Evolutionary conservation across 2,329 filamentous ascomycete genomes (phyloP), one percentile per base, ranked within the genome.

Genomic region (Colletotrichum higginsianum): DNA sequence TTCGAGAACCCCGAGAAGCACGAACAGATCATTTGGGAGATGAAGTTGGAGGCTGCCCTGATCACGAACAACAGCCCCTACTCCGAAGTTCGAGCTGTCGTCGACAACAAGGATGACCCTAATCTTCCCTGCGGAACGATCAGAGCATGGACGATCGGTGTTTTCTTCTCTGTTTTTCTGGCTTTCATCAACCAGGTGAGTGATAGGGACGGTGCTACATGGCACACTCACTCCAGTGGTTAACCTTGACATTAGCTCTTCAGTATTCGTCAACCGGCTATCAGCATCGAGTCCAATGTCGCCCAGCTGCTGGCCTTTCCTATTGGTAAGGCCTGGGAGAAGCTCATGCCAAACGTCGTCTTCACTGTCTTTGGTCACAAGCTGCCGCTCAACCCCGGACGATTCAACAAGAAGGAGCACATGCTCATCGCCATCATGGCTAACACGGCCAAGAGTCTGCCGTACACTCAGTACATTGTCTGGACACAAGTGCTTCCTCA

Each of bases 401-500:
- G 85, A 2, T 90, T 90, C 76, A 87, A 86, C 65, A 86, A 86
- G 75, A 91, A 91, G 79, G 89, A 91, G 78, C 89, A 91, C 76
- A 84, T 88, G 82, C 79, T 90, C 61, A 87, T 90, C 71, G 84
- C 86, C 40, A 88, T 89, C 78, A 89, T 89, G 87, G 89, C 91
- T 66, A 91, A 92, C 77, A 72, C 70, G 15, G 85, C 85, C 15
- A 84, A 81, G 75, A 81, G 81, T 30, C 76, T 82, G 16, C 86
- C 86, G 0, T 88, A 88, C 74, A 87, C 86, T 0, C 66, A 84
- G 76, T 84, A 85, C 72, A 85, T 88, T 58, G 82, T 87, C 57
- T 87, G 85, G 84, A 84, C 83, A 2, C 86, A 88, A 67, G 70
- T 72, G 4, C 77, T 88, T 35, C 84, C 84, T 0, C 79, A 81